Evolutionary conservation across 2,329 filamentous ascomycete genomes (phyloP), one percentile per base, ranked within the genome.

Genomic region (Cryphonectria japonica): DNA sequence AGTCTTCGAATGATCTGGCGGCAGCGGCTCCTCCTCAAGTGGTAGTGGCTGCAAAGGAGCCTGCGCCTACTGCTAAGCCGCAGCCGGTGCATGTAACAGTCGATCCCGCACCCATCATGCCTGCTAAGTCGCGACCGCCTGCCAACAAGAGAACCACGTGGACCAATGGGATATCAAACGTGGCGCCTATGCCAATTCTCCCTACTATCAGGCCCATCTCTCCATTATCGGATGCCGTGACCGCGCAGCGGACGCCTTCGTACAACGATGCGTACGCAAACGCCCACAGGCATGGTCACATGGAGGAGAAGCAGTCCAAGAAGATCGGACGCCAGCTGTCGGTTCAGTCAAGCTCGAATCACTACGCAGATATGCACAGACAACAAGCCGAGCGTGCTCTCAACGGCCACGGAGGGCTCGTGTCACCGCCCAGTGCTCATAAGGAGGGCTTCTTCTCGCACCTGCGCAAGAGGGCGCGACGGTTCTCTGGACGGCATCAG

Each of bases 381-480:
- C 93, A 95, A 82, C 94, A 98, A 81, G 94, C 95, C 19, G 95
- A 98, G 81, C 88, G 93, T 73, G 94, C 94, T 52, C 86, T 98
- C 62, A 98, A 94, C 78, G 96, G 95, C 68, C 91, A 92, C 76
- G 88, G 87, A 46, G 92, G 91, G 32, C 84, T 95, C 34, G 90
- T 88, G 22, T 96, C 94, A 7, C 93, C 94, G 4, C 90, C 91
- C 0, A 91, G 88, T 76, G 93, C 88, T 26, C 93, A 94, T 70
- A 97, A 97, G 78, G 96, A 99, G 80, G 94, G 96, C 81, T 99
- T 99, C 85, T 99, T 99, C 83, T 98, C 96, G 0, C 96, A 99
- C 79, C 87, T 99, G 9, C 89, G 96, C 70, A 99, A 99, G 82
- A 91, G 95, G 67, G 96, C 97, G 39, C 89, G 96, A 76, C 89